A percentile compares a stretch with the other conserved stretches of the same genome.
Conservation (phyloP, 495 filamentous ascomycete species). For the Corynascus novoguineensis region DNA sequence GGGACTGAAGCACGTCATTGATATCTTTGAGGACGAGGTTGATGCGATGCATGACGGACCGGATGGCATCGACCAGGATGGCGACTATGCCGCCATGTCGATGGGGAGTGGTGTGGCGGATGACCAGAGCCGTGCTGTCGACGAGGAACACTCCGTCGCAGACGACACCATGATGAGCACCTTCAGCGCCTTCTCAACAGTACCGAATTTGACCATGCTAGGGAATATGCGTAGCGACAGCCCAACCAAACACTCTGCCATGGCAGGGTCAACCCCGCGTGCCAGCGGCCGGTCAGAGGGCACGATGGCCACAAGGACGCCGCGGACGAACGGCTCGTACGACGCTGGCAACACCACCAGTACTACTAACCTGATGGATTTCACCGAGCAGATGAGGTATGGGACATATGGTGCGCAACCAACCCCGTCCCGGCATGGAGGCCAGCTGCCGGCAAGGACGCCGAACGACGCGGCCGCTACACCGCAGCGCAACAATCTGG, state of each 20-base stretch:
- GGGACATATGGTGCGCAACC: slow-evolving; percentile 31
- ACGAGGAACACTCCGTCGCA: slow-evolving; percentile 33
- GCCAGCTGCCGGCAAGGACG: slow-evolving; percentile 19
- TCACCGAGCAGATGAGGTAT: slow-evolving; percentile 68
- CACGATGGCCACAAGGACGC: slow-evolving; percentile 56
- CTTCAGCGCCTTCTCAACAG: slow-evolving; percentile 79
- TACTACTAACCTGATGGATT: slow-evolving; percentile 78
- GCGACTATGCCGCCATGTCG: slow-evolving; percentile 23
- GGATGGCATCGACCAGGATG: slow-evolving; percentile 14
- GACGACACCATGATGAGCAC: slow-evolving; percentile 69
- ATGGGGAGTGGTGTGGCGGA: slow-evolving; percentile 9
- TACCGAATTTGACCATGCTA: slow-evolving; percentile 85
- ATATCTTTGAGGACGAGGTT: slow-evolving; percentile 51
- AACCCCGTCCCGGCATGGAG: slow-evolving; percentile 27
- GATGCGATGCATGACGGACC: slow-evolving; percentile 15
- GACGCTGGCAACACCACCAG: slow-evolving; percentile 34
- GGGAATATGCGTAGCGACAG: slow-evolving; percentile 57
- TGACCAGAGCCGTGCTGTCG: slow-evolving; percentile 11
- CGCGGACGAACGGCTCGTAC: slow-evolving; percentile 36
- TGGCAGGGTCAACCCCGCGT: slow-evolving; percentile 26
- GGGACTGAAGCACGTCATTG: slow-evolving; percentile 39
- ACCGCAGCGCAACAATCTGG: slow-evolving; percentile 32
- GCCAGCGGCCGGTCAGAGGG: slow-evolving; percentile 28
- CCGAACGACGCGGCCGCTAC: slow-evolving; percentile 26
- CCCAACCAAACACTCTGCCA: slow-evolving; percentile 40